These are phyloP conservation scores for Volutella citrinella DNA, from an alignment of 2,329 filamentous ascomycete genomes.

Conservation along the genomic window DNA sequence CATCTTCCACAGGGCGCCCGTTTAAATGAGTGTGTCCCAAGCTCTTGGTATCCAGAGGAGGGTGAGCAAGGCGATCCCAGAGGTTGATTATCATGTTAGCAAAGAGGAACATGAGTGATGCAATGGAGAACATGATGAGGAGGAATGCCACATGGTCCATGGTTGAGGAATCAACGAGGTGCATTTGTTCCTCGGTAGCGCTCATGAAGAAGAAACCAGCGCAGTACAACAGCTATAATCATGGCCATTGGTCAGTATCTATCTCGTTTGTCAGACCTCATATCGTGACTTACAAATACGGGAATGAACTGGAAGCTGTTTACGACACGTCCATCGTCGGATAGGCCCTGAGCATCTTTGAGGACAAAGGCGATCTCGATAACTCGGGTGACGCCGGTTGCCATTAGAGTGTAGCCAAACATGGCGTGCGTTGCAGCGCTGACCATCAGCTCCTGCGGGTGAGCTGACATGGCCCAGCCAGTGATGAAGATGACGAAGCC, in stretches of 20 bases:
- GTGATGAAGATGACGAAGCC: conserved; percentile 88
- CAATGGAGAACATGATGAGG: conserved; percentile 84
- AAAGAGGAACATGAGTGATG: conserved; percentile 89
- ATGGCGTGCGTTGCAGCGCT: conserved; percentile 85
- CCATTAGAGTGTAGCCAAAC: conserved; percentile 96
- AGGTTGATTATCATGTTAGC: conserved; percentile 81
- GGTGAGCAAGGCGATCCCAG: conserved; percentile 64
- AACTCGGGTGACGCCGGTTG: conserved; percentile 75
- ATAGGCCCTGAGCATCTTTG: conserved; percentile 63
- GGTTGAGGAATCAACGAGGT: conserved; percentile 66
- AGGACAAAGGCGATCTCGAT: conserved; percentile 91
- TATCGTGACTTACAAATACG: conserved; percentile 48
- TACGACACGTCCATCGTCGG: conserved; percentile 64
- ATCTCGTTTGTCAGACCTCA: too few species aligned
- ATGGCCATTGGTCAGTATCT: too few species aligned
- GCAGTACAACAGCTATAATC: conserved; percentile 73
- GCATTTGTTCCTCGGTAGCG: conserved; percentile 95
- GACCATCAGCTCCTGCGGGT: conserved; percentile 79
- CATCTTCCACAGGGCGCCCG: conserved; percentile 42
- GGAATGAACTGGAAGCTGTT: conserved; percentile 59
- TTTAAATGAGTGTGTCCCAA: conserved; percentile 35
- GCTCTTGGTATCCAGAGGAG: conserved; percentile 33
- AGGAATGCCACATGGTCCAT: conserved; percentile 92
- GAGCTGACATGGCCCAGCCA: conserved; percentile 92
- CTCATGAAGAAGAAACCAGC: conserved; percentile 97